These are phyloP conservation scores for Verticillium zaregamsianum DNA, from an alignment of 2,329 filamentous ascomycete species.

Conservation along the genomic window DNA sequence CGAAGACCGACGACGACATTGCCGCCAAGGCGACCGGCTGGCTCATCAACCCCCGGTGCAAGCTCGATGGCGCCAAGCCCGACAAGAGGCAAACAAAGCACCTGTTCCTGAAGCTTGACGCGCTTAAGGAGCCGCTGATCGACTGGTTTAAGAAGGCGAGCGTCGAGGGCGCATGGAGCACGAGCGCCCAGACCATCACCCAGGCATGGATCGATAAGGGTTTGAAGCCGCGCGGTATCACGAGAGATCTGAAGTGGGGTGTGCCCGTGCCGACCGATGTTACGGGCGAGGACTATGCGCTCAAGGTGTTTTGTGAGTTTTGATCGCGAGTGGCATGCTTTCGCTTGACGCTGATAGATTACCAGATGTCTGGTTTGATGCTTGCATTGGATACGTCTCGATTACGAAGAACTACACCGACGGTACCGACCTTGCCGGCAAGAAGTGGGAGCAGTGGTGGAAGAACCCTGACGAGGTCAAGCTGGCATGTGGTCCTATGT, in stretches of 20 bases:
- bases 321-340: neutral
- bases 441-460: constrained; percentile 94
- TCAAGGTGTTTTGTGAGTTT: constrained; percentile 63
- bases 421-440: constrained; percentile 35
- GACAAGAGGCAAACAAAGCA: constrained; percentile 82
- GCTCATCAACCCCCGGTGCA: constrained; percentile 83
- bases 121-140: constrained; percentile 71
- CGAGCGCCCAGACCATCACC: constrained; percentile 72
- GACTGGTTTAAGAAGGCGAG: constrained; percentile 73
- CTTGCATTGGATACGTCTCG: constrained; percentile 66
- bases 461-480: constrained; percentile 81
- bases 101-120: constrained; percentile 82
- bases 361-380: constrained; percentile 50
- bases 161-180: constrained; percentile 70
- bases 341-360: neutral
- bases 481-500: constrained; percentile 34
- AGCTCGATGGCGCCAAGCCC: constrained; percentile 80
- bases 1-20: constrained; percentile 21
- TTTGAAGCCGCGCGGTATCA: constrained; percentile 82
- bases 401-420: constrained; percentile 87
- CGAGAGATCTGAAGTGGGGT: constrained; percentile 90
- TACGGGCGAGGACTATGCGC: constrained; percentile 47
- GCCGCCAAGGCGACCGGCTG: constrained; percentile 34
- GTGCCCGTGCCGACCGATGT: constrained; percentile 48
- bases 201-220: constrained; percentile 80